Evolutionary conservation across 78 protist species (phyloP).

Genomic region (Paratrimastix pyriformis): DNA sequence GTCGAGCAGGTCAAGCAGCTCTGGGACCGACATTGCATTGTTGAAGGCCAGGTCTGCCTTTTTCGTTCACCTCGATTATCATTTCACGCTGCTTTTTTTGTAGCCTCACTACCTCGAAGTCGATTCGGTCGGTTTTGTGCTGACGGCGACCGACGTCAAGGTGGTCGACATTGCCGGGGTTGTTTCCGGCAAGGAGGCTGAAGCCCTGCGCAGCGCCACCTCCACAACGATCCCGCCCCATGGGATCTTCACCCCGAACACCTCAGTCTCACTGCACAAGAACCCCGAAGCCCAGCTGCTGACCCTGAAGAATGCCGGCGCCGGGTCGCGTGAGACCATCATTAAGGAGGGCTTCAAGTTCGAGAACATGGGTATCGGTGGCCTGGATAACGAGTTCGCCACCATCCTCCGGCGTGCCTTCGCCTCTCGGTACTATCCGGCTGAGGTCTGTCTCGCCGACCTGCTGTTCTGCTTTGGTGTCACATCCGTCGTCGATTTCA

Average conservation of each 20-base stretch:
- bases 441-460: no score
- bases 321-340: neutral
- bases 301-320: neutral
- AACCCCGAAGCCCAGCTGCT: neutral
- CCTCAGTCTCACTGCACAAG: conserved; percentile 19
- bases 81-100: no score
- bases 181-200: no score
- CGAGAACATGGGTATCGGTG: conserved; percentile 91
- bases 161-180: conserved; percentile 9
- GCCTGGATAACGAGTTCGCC: conserved; percentile 78
- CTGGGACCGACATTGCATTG: neutral
- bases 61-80: no score
- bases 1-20: neutral
- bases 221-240: neutral
- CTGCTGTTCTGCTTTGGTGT: no score
- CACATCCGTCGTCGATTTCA: no score
- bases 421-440: conserved; percentile 89
- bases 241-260: conserved; percentile 28
- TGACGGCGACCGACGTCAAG: neutral
- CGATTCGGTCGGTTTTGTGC: no score
- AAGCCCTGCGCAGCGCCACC: neutral
- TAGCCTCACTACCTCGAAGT: no score
- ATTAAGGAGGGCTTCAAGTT: conserved; percentile 71
- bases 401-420: conserved; percentile 94
- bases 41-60: conserved; percentile 10